Conservation (phyloP, 2,329 filamentous ascomycete genomes). For the Neonectria hederae region DNA sequence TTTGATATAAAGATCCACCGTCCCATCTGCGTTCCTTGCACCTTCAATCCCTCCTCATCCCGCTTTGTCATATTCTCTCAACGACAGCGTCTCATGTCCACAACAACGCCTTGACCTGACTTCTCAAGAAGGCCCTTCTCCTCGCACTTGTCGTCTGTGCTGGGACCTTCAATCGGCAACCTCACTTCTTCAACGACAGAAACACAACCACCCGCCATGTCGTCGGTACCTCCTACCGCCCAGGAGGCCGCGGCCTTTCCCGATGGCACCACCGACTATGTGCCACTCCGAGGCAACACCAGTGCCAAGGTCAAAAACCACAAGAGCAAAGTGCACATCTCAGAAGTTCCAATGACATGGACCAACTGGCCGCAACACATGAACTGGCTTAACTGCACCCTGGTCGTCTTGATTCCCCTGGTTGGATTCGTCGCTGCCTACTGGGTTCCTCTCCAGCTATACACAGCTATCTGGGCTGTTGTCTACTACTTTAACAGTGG, state of each 20-base stretch:
- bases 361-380: slow-evolving; percentile 91
- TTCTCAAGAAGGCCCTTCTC: neutral
- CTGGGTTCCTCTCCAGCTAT: slow-evolving; percentile 78
- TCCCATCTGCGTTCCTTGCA: neutral
- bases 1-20: neutral
- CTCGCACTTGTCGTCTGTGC: neutral
- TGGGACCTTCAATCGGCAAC: neutral
- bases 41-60: neutral
- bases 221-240: slow-evolving; percentile 51
- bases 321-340: slow-evolving; percentile 78
- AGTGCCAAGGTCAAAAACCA: slow-evolving; percentile 59
- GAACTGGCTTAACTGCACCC: slow-evolving; percentile 88
- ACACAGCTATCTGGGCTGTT: slow-evolving; percentile 78
- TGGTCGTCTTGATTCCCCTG: slow-evolving; percentile 82
- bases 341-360: slow-evolving; percentile 81
- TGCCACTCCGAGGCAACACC: slow-evolving; percentile 54
- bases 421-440: slow-evolving; percentile 77
- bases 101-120: neutral
- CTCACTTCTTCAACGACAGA: slow-evolving; percentile 13
- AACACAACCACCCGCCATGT: slow-evolving; percentile 37
- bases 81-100: neutral
- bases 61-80: neutral
- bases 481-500: slow-evolving; percentile 86
- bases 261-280: slow-evolving; percentile 66
- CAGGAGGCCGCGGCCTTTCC: slow-evolving; percentile 54